Evolutionary conservation across 192 early-diverging fungal genomes (phyloP).

Genomic region (Backusella luteola): DNA sequence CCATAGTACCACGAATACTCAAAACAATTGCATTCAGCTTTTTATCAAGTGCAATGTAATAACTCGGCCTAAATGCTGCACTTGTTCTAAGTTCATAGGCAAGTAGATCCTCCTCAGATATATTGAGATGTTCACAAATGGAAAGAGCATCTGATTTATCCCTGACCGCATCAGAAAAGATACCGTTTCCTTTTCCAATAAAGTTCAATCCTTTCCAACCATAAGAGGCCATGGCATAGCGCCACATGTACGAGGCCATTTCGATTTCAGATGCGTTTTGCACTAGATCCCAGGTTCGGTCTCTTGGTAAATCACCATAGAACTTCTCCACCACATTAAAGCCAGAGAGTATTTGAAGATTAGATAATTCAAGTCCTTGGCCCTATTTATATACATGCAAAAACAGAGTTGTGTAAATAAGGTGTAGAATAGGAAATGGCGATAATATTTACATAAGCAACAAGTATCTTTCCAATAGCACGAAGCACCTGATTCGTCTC

Average conservation of each 20-base stretch:
- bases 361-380: slow-evolving; percentile 71
- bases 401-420: neutral
- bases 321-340: slow-evolving; percentile 72
- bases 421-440: too few species aligned
- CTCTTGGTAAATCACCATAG: slow-evolving; percentile 44
- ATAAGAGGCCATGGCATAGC: slow-evolving; percentile 51
- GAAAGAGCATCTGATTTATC: slow-evolving; percentile 67
- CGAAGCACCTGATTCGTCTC: slow-evolving; percentile 37
- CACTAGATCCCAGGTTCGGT: slow-evolving; percentile 45
- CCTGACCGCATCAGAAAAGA: slow-evolving; percentile 64
- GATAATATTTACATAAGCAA: slow-evolving; percentile 27
- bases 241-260: slow-evolving; percentile 42
- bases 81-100: slow-evolving; percentile 68
- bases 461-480: slow-evolving; percentile 35
- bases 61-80: slow-evolving; percentile 68
- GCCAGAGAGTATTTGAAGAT: slow-evolving; percentile 61
- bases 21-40: slow-evolving; percentile 63
- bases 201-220: slow-evolving; percentile 77
- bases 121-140: slow-evolving; percentile 60
- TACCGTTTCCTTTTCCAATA: slow-evolving; percentile 70
- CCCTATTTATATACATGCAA: slow-evolving; percentile 38
- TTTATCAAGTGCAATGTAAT: slow-evolving; percentile 70
- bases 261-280: slow-evolving; percentile 38
- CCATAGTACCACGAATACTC: slow-evolving; percentile 73
- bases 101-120: slow-evolving; percentile 65